Evolutionary conservation across 2,329 filamentous ascomycete genomes (phyloP), one percentile per base, ranked within the genome.

Genomic region (Fusarium transvaalense): DNA sequence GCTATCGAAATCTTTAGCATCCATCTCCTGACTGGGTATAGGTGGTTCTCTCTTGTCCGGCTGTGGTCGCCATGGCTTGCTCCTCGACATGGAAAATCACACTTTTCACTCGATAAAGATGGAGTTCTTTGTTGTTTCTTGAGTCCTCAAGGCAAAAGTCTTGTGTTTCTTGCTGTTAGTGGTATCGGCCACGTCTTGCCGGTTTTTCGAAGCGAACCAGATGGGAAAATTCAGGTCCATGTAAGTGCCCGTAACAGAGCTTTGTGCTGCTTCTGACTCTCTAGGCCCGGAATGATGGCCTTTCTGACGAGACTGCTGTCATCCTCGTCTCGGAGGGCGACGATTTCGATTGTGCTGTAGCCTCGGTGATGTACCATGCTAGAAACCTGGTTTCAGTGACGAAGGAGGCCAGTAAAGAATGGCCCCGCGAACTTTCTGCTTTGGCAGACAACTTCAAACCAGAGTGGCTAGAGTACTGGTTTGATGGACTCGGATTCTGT

Each of bases 401-500:
- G 73, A 84, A 87, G 56, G 76, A 77, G 10, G 74, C 75, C 10
- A 78, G 79, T 68, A 72, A 82, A 56, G 77, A 86, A 70, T 74
- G 80, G 59, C 79, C 81, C 21, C 78, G 79, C 29, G 83, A 89
- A 61, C 76, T 85, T 27, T 78, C 82, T 57, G 78, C 80, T 1
- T 71, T 86, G 10, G 78, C 79, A 17, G 79, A 83, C 27, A 84
- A 84, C 7, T 79, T 90, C 34, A 83, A 84, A 55, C 80, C 84
- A 8, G 79, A 89, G 75, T 97, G 93, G 93, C 81, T 92, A 48
- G 89, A 96, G 67, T 89, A 92, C 61, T 97, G 94, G 94, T 94
- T 94, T 75, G 96, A 98, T 77, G 93, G 94, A 0, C 82, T 99
- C 37, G 92, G 94, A 1, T 99, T 96, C 76, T 99, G 96, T 88